These are phyloP conservation scores for Senecio squalidus DNA, from an alignment of 140 eudicot genomes.

Conservation along the genomic window DNA sequence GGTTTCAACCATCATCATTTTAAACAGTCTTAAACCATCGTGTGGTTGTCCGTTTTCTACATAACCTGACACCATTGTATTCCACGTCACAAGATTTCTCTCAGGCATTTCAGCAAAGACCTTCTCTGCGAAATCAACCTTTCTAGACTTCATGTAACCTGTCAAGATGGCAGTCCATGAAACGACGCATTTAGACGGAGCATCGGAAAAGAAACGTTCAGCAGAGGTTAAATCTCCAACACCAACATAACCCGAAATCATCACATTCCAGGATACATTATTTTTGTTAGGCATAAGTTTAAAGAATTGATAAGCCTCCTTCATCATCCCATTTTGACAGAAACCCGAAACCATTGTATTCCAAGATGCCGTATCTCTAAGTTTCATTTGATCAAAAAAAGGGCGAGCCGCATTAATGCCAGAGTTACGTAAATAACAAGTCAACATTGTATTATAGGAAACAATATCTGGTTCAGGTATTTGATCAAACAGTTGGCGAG, in stretches of 20 bases:
- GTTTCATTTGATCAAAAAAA: conserved; percentile 27
- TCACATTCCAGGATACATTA: conserved; percentile 34
- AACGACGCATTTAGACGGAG: conserved; percentile 28
- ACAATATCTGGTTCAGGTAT: conserved; percentile 38
- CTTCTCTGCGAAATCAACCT: conserved; percentile 29
- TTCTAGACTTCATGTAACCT: conserved; percentile 34
- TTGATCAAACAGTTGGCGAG: conserved; percentile 39
- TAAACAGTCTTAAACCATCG: conserved; percentile 31
- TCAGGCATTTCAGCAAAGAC: conserved; percentile 32
- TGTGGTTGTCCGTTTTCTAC: conserved; percentile 25
- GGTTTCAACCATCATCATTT: conserved; percentile 31
- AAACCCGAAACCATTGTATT: conserved; percentile 38
- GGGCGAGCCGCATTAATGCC: conserved; percentile 24
- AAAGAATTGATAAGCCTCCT: conserved; percentile 24
- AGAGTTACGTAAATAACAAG: conserved; percentile 25
- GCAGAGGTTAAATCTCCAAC: conserved; percentile 26
- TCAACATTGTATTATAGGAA: conserved; percentile 36
- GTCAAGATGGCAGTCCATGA: conserved; percentile 38
- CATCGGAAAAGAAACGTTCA: conserved; percentile 12
- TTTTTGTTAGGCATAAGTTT: conserved; percentile 22
- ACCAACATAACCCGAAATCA: conserved; percentile 35
- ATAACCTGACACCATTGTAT: conserved; percentile 40
- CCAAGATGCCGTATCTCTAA: conserved; percentile 36
- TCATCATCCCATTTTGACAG: conserved; percentile 30
- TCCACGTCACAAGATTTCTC: conserved; percentile 37